Conservation (phyloP, 768 basidiomycete species). For the Suillus plorans region DNA sequence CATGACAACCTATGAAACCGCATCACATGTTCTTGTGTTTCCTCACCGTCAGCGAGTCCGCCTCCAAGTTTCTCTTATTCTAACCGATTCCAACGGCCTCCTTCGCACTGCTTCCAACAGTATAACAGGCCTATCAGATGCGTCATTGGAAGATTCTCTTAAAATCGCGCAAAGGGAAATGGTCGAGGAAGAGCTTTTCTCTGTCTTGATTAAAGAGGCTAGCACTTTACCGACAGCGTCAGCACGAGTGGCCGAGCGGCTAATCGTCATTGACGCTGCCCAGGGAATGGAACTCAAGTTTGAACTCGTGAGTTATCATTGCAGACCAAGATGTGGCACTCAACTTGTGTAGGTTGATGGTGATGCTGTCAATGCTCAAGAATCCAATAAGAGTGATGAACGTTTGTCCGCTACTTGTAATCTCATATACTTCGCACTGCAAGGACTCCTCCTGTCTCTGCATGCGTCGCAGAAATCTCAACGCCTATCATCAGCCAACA, state of each 20-base stretch:
- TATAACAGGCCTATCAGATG: constrained; percentile 28
- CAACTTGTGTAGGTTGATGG: constrained; percentile 33
- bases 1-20: constrained; percentile 50
- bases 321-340: constrained; percentile 21
- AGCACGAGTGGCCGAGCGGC: constrained; percentile 74
- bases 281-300: constrained; percentile 67
- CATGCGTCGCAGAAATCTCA: constrained; percentile 50
- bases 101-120: constrained; percentile 37
- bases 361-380: constrained; percentile 18
- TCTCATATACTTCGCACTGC: constrained; percentile 64
- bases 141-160: constrained; percentile 51
- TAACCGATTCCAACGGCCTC: constrained; percentile 33
- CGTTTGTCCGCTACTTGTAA: constrained; percentile 48
- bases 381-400: constrained; percentile 13
- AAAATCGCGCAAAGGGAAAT: constrained; percentile 65
- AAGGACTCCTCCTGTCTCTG: constrained; percentile 61
- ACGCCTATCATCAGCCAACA: constrained; percentile 34
- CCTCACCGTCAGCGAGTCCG: constrained; percentile 64
- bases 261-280: constrained; percentile 76
- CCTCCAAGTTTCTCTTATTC: constrained; percentile 57
- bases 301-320: constrained; percentile 56
- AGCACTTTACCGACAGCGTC: constrained; percentile 72
- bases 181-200: constrained; percentile 80
- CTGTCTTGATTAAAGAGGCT: constrained; percentile 73
- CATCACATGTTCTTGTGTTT: constrained; percentile 50